Conservation (phyloP, 345 rosid species). For the Euphorbia pulcherrima region DNA sequence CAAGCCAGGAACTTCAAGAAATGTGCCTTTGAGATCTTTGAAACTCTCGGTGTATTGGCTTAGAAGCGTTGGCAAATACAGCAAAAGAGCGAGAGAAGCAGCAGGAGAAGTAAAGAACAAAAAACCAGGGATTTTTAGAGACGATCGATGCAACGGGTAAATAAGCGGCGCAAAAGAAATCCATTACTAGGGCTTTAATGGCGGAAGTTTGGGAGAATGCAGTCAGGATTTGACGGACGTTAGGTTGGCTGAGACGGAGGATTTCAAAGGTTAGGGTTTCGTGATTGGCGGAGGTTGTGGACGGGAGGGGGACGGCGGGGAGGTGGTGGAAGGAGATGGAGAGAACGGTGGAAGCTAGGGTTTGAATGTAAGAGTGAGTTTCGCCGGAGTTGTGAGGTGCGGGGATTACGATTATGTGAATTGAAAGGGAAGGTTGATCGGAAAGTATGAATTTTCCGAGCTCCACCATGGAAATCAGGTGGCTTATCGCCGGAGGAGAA, state of each 20-base stretch:
- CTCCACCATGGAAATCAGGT: slow-evolving; percentile 70
- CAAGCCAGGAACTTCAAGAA: slow-evolving; percentile 27
- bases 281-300: neutral
- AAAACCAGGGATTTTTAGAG: slow-evolving; percentile 25
- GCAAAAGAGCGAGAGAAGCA: slow-evolving; percentile 4
- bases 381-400: slow-evolving; percentile 42
- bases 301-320: slow-evolving; percentile 17
- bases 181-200: slow-evolving; percentile 24
- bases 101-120: slow-evolving; percentile 18
- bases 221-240: slow-evolving; percentile 20
- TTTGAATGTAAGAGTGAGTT: slow-evolving; percentile 29
- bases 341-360: slow-evolving; percentile 16
- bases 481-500: slow-evolving; percentile 62
- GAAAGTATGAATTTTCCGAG: slow-evolving; percentile 48
- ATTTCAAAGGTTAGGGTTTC: slow-evolving; percentile 16
- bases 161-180: slow-evolving; percentile 25
- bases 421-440: slow-evolving; percentile 44
- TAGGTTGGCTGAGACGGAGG: slow-evolving; percentile 19
- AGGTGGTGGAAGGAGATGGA: slow-evolving; percentile 30
- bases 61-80: slow-evolving; percentile 19
- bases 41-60: slow-evolving; percentile 8
- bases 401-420: slow-evolving; percentile 43
- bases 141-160: slow-evolving; percentile 12
- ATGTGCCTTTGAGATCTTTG: slow-evolving; percentile 5
- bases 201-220: slow-evolving; percentile 3